These are phyloP conservation scores for Kitagawia praeruptora DNA, from an alignment of 129 eudicot genomes.

Conservation along the genomic window DNA sequence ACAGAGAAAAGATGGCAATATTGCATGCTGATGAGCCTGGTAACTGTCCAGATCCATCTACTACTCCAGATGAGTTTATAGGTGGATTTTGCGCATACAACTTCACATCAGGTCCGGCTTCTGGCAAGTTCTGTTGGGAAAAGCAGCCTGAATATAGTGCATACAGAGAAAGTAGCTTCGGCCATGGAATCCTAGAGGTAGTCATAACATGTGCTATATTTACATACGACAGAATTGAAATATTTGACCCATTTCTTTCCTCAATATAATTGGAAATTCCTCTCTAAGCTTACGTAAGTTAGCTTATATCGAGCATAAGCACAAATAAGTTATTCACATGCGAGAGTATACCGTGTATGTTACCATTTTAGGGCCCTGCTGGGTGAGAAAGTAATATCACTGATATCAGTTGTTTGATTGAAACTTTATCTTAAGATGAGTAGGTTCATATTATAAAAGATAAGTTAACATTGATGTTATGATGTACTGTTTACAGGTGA, in stretches of 20 bases:
- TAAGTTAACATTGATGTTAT: background rate
- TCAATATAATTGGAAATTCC: background rate
- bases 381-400: background rate
- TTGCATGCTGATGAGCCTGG: conserved; percentile 80
- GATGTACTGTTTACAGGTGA: conserved; percentile 37
- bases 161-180: conserved; percentile 87
- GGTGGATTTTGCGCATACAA: conserved; percentile 88
- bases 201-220: background rate
- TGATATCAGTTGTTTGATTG: background rate
- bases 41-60: conserved; percentile 77
- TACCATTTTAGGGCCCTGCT: background rate
- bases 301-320: background rate
- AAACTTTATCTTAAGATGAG: background rate
- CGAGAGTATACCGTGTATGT: background rate
- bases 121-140: conserved; percentile 96
- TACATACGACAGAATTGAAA: background rate
- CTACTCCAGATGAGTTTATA: conserved; percentile 68
- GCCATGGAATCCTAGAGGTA: conserved; percentile 84
- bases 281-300: background rate
- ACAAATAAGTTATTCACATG: background rate
- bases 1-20: conserved; percentile 85
- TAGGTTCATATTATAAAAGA: background rate
- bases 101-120: conserved; percentile 83
- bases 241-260: background rate
- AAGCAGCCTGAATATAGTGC: conserved; percentile 94